Base-by-base conservation (phyloP, 2,329 filamentous ascomycete species). In the Fusarium chaquense region DNA sequence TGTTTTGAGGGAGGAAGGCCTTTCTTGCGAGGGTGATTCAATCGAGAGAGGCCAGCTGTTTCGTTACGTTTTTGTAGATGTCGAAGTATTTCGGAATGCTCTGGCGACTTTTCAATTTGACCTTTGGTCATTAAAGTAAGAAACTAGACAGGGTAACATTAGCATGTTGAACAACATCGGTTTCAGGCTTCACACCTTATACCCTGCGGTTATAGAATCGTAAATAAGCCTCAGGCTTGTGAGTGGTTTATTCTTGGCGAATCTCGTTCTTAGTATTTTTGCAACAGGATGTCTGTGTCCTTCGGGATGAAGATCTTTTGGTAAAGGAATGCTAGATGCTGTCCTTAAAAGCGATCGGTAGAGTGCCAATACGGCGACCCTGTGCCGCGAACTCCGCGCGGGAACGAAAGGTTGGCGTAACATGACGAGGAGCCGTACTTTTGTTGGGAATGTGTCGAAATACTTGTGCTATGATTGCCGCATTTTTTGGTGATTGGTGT, bases 301-400 rank as follows among this genome's bases (percentile, higher is more conserved):
- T 74, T 75, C 20, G 41, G 73, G 74, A 33, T 73, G 67, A 6
- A 75, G 52, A 47, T 87, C 81, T 75, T 82, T 73, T 2, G 87
- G 84, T 3, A 92, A 79, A 2, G 84, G 80, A 35, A 91, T 79
- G 41, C 78, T 81, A 32, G 81, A 78, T 62, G 84, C 88, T 79
- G 88, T 85, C 66, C 84, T 84, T 54, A 93, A 80, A 58, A 95
- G 86, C 36, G 91, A 89, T 67, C 90, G 86, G 80, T 91, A 94
- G 50, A 95, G 87, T 52, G 91, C 90, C 67, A 92, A 85, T 76
- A 88, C 86, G 74, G 87, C 86, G 73, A 74, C 76, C 65, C 87
- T 83, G 75, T 89, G 87, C 66, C 85, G 84, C 73, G 84, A 83
- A 65, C 81, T 82, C 60, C 81, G 82, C 64, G 83, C 82, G 33